Conservation (phyloP, 2,329 filamentous ascomycete genomes). For the Ascochyta lentis region DNA sequence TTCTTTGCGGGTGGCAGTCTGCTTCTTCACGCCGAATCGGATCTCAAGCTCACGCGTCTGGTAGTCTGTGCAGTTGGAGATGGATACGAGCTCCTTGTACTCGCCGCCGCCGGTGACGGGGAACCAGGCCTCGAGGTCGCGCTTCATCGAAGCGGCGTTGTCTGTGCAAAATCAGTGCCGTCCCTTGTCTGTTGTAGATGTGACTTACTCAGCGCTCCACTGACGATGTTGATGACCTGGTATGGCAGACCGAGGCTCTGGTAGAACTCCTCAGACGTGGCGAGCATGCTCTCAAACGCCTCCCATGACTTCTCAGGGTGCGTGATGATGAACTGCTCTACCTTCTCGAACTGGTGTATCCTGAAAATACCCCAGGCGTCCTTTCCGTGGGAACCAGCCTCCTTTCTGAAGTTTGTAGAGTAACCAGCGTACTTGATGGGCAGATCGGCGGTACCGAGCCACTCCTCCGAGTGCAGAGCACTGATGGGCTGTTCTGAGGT, state of each 20-base stretch:
- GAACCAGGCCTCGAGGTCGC: slow-evolving; percentile 89
- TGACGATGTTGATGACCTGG: slow-evolving; percentile 91
- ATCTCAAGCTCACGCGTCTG: slow-evolving; percentile 95
- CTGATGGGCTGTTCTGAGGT: slow-evolving; percentile 96
- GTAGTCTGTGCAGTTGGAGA: slow-evolving; percentile 98
- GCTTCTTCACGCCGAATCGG: slow-evolving; percentile 85
- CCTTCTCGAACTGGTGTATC: slow-evolving; percentile 93
- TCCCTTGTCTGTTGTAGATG: neutral
- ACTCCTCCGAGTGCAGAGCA: slow-evolving; percentile 90
- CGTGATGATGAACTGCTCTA: slow-evolving; percentile 56
- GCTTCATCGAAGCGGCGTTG: slow-evolving; percentile 74
- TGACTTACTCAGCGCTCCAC: slow-evolving; percentile 76
- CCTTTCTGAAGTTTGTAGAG: slow-evolving; percentile 93
- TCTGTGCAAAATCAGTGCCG: slow-evolving; percentile 21
- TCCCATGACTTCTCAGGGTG: slow-evolving; percentile 88
- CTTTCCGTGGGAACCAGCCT: slow-evolving; percentile 88
- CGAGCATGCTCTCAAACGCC: slow-evolving; percentile 92
- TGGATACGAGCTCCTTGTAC: slow-evolving; percentile 98
- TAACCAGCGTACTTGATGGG: slow-evolving; percentile 90
- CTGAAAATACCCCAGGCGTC: slow-evolving; percentile 99
- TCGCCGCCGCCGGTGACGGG: slow-evolving; percentile 69
- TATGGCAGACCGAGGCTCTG: slow-evolving; percentile 88
- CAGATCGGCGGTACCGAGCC: slow-evolving; percentile 82
- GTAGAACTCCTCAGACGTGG: slow-evolving; percentile 92
- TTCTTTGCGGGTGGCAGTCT: slow-evolving; percentile 76